phyloP scores from a whole-genome alignment of 805 yeast genomes.

The Jamesozyma gamospora region DNA sequence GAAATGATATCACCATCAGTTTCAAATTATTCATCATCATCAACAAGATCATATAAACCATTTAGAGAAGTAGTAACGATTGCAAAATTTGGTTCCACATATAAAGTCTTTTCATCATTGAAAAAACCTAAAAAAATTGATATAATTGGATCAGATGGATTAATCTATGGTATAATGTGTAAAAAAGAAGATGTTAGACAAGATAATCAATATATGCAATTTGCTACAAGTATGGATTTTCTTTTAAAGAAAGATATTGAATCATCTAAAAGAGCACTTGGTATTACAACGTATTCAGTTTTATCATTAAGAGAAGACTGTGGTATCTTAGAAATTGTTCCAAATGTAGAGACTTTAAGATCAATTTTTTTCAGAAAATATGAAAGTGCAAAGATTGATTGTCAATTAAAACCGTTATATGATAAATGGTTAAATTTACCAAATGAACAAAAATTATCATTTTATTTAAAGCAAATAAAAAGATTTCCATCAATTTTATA shows the following conservation, averaged over 20 bases:
- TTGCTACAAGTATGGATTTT: constrained; percentile 77
- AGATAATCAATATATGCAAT: constrained; percentile 86
- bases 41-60: constrained; percentile 35
- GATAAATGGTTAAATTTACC: constrained; percentile 22
- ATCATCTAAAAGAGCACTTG: constrained; percentile 60
- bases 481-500: constrained; percentile 61
- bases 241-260: constrained; percentile 56
- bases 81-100: constrained; percentile 54
- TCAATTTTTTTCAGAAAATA: constrained; percentile 43
- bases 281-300: constrained; percentile 77
- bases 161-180: constrained; percentile 63
- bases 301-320: constrained; percentile 75
- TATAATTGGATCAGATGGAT: constrained; percentile 69
- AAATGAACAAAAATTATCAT: constrained; percentile 16
- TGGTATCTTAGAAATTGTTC: constrained; percentile 89
- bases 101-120: constrained; percentile 65
- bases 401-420: constrained; percentile 17
- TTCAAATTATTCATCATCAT: constrained; percentile 31
- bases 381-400: constrained; percentile 31
- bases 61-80: constrained; percentile 45
- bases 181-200: constrained; percentile 90
- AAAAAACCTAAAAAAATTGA: constrained; percentile 78
- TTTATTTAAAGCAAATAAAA: constrained; percentile 20
- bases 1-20: constrained; percentile 48
- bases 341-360: constrained; percentile 61